Percentiles rank a stretch among this genome's conserved stretches.
Conservation (phyloP, 805 yeast genomes). For the Candida germanica region DNA sequence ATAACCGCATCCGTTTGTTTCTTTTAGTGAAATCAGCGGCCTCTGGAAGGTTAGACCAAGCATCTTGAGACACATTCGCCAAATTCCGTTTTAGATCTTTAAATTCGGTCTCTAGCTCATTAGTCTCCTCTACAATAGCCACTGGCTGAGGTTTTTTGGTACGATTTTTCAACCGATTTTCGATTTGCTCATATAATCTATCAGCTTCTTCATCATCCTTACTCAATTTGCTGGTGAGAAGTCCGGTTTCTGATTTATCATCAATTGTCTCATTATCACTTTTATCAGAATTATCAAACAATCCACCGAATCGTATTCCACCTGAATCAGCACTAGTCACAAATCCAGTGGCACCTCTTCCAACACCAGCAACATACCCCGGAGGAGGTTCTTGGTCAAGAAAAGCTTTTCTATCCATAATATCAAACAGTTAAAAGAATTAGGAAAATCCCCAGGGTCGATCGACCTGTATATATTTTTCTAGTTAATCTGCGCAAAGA, state of each 20-base stretch:
- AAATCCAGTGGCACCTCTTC: conserved; percentile 94
- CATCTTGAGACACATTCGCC: conserved; percentile 54
- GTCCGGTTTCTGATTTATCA: conserved; percentile 29
- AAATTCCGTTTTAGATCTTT: conserved; percentile 65
- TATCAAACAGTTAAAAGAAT: not conserved
- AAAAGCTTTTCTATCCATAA: conserved; percentile 58
- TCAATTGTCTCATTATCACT: conserved; percentile 28
- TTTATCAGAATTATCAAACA: conserved; percentile 20
- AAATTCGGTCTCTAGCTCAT: conserved; percentile 42
- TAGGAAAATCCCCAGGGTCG: too few species aligned
- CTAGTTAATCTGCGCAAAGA: not conserved
- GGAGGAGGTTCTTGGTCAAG: conserved; percentile 84
- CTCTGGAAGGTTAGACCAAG: conserved; percentile 85
- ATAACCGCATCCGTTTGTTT: conserved; percentile 67
- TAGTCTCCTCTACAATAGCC: conserved; percentile 15
- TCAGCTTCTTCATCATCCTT: conserved; percentile 81
- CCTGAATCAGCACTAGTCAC: conserved; percentile 80
- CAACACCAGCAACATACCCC: conserved; percentile 88
- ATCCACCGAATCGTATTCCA: conserved; percentile 26
- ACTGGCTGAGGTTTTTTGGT: conserved; percentile 19
- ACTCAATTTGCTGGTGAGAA: conserved; percentile 16
- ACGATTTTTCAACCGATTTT: conserved; percentile 40
- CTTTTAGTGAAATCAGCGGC: conserved; percentile 81
- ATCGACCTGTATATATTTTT: not conserved
- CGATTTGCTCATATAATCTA: conserved; percentile 62